Base-by-base conservation (phyloP, 1,284 basidiomycete species). In the Schizophyllum amplum region DNA sequence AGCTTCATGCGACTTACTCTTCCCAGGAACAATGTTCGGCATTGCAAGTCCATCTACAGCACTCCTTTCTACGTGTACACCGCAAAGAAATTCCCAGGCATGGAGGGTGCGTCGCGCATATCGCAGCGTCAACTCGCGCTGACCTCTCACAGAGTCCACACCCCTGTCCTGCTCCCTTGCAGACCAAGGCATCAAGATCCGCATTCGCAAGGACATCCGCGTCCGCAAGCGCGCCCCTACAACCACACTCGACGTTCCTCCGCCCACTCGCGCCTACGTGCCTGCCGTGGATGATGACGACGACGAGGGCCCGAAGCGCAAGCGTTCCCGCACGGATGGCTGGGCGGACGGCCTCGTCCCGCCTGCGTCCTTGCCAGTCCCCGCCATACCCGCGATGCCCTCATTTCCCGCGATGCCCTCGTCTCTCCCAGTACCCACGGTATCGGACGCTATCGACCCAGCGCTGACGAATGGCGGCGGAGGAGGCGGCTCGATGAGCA, bases 1-100 rank as follows among this genome's bases (percentile, higher is more conserved):
- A 13, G 4, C 21, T 9, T 22, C 27, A 9, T 46, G 26, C 24
- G 24, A 50, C 33, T 55, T n/a, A 55, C 51, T 50, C 51, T 47
- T 47, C 53, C 48, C 68, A 90, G 90, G 27, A 84, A 87, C 62
- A 86, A 86, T 60, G 90, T 93, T 20, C 83, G 86, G 57, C 92
- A 94, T 69, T 94, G 93, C 75, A 92, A 91, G 64, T 90, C 87
- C 0, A 90, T 93, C 56, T 90, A 87, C 71, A 93, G 91, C 0
- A 82, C 86, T 0, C 83, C 88, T 0, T 95, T 95, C 71, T 91
- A 92, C 62, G 90, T 95, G 24, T 96, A 92, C 68, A 93, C 93
- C 0, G 91, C 92, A 4, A 96, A 96, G 77, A 93, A 94, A 71
- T 96, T 95, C 68, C 92, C 93, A 0, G 92, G 92, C 22, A 94